Evolutionary conservation across 306 rosid genomes (phyloP).

Genomic region (Quercus dentata): DNA sequence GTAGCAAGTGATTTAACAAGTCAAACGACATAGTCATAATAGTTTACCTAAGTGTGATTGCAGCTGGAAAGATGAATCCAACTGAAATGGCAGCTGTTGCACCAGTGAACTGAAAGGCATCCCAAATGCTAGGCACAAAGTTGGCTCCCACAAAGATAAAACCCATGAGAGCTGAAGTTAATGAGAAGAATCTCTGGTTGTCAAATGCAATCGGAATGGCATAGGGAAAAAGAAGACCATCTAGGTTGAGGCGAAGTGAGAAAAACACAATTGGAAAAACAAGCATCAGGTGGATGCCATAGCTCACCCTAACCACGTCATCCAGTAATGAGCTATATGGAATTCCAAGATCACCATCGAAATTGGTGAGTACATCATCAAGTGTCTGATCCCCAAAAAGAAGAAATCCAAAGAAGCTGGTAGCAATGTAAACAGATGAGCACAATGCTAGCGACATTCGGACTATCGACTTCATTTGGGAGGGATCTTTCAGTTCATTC

Average conservation of each 20-base stretch:
- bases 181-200: constrained; percentile 47
- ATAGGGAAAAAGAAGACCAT: constrained; percentile 63
- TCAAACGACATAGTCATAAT: background rate
- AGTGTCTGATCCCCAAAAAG: constrained; percentile 67
- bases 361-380: constrained; percentile 75
- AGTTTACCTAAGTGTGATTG: constrained; percentile 52
- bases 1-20: background rate
- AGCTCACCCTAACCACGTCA: constrained; percentile 69
- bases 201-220: constrained; percentile 55
- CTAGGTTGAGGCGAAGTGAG: constrained; percentile 71
- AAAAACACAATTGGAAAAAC: constrained; percentile 75
- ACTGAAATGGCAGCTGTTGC: constrained; percentile 62
- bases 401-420: constrained; percentile 56
- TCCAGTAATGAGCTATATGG: constrained; percentile 61
- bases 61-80: constrained; percentile 71
- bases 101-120: constrained; percentile 82
- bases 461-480: constrained; percentile 53
- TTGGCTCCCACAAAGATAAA: constrained; percentile 66
- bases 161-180: constrained; percentile 51
- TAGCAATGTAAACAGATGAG: constrained; percentile 50
- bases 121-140: constrained; percentile 76
- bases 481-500: constrained; percentile 52
- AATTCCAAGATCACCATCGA: constrained; percentile 69
- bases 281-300: constrained; percentile 72
- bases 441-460: constrained; percentile 48